Percentiles rank a stretch among this genome's conserved stretches.
Evolutionary conservation across 2,329 filamentous ascomycete genomes (phyloP).

Genomic region (Trichophyton mentagrophytes): DNA sequence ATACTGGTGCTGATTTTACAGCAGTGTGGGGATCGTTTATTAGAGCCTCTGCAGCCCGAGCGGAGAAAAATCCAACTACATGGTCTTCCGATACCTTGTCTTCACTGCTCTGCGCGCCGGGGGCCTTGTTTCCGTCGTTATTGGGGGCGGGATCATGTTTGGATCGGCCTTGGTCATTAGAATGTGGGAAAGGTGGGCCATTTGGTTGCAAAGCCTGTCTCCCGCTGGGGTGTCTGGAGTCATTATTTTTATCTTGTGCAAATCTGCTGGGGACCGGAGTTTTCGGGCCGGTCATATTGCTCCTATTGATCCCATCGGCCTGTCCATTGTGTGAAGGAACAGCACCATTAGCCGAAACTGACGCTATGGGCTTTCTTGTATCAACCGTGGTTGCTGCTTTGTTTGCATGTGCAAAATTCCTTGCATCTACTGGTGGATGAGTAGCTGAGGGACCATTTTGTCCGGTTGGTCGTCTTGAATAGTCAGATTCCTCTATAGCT

Average conservation of each 20-base stretch:
- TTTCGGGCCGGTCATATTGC: conserved; percentile 4
- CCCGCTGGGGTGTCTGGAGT: conserved; percentile 2
- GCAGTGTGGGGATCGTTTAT: conserved; percentile 38
- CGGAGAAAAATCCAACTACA: conserved; percentile 56
- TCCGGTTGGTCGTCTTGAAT: conserved; percentile 13
- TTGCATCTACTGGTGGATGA: conserved; percentile 11
- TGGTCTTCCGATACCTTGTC: conserved; percentile 22
- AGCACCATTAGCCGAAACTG: conserved; percentile 12
- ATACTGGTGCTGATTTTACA: conserved; percentile 40
- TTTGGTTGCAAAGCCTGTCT: conserved; percentile 6
- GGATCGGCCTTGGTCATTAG: conserved; percentile 15
- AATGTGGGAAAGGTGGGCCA: conserved; percentile 13
- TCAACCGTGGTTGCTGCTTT: conserved; percentile 29
- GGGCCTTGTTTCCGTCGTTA: conserved; percentile 9
- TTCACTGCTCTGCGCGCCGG: conserved; percentile 17
- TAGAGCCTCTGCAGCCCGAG: conserved; percentile 48
- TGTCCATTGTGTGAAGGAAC: conserved; percentile 2
- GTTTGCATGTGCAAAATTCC: conserved; percentile 10
- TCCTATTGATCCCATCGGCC: conserved; percentile 6
- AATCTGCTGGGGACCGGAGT: conserved; percentile 7
- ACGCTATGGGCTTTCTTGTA: conserved; percentile 22
- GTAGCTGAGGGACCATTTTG: background rate
- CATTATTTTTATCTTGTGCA: conserved; percentile 8
- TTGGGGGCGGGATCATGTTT: conserved; percentile 5
- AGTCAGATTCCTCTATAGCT: conserved; percentile 35